Base-by-base conservation (phyloP, 768 basidiomycete species). In the Phylloporus sp. region DNA sequence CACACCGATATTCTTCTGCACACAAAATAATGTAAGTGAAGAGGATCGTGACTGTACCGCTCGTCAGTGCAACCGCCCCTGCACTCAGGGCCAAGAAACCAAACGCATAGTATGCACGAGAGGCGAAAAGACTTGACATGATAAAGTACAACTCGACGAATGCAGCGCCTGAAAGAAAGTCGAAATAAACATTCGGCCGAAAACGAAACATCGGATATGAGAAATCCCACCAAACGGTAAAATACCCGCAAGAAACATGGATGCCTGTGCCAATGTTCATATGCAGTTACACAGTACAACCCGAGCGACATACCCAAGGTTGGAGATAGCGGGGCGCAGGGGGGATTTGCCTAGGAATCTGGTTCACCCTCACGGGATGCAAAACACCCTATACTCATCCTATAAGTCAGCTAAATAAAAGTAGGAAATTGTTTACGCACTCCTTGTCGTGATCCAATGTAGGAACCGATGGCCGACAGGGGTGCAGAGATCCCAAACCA, bases 401-500 rank as follows among this genome's bases (percentile, higher is more conserved):
- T 54, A 39, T 60, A 27, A 46, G 45, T 37, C 32, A 49, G 38
- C 24, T 28, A 14, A 38, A 18, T 26, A 27, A 28, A 26, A 6
- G 20, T 10, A 9, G 27, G 26, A 34, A 6, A 15, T 35, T 26
- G 41, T 17, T 15, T 22, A 62, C 84, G 44, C 67, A 93, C 90
- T 14, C 94, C 94, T 58, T 91, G 88, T 64, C 81, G 86, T 21
- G 84, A 76, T 5, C 95, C 95, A 48, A 84, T 81, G 65, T 88
- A 94, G 15, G 87, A 83, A 9, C 95, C 95, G 27, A 91, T 71
- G 17, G 86, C 77, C 17, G 88, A 91, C 33, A 98, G 71, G 3
- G 95, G 95, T 1, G 88, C 88, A 21, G 91, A 92, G 49, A 98
- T 93, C 15, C 92, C 84, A 64, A 92, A 96, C 94, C 94, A 96